Evolutionary conservation across 495 filamentous ascomycete genomes (phyloP).

Genomic region (Penicillium macrosclerotiorum): DNA sequence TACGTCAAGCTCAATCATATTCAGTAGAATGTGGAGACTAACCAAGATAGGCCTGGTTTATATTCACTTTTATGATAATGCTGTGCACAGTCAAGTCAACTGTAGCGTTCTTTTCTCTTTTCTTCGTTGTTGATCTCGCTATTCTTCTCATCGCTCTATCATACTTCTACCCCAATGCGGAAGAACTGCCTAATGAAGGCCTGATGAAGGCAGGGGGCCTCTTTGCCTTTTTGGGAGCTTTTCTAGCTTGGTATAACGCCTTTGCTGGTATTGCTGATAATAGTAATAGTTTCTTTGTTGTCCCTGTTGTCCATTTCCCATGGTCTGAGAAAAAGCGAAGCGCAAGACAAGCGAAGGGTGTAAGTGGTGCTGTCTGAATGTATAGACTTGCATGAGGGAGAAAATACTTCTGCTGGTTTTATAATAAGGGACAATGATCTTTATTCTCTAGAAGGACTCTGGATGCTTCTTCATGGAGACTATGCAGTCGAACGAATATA

Average conservation of each 20-base stretch:
- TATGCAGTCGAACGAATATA: too few species aligned
- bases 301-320: conserved; percentile 88
- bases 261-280: conserved; percentile 82
- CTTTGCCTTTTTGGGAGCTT: conserved; percentile 77
- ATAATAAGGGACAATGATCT: too few species aligned
- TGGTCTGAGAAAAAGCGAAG: conserved; percentile 54
- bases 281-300: conserved; percentile 80
- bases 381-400: too few species aligned
- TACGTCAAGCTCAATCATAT: conserved; percentile 21
- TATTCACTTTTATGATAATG: conserved; percentile 78
- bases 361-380: neutral
- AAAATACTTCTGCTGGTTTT: too few species aligned
- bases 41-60: conserved; percentile 71
- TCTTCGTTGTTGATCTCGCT: conserved; percentile 81
- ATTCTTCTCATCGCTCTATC: conserved; percentile 74
- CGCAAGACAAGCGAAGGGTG: neutral
- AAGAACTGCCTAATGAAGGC: conserved; percentile 38
- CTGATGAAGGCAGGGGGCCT: conserved; percentile 72
- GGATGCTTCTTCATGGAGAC: too few species aligned
- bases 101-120: conserved; percentile 86
- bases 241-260: conserved; percentile 89
- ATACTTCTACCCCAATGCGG: conserved; percentile 51
- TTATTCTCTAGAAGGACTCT: too few species aligned
- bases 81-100: conserved; percentile 85
- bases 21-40: neutral